Percentiles rank a stretch among this genome's conserved stretches.
These are phyloP conservation scores for Lentinula boryana DNA, from an alignment of 768 basidiomycete species.

Conservation along the genomic window DNA sequence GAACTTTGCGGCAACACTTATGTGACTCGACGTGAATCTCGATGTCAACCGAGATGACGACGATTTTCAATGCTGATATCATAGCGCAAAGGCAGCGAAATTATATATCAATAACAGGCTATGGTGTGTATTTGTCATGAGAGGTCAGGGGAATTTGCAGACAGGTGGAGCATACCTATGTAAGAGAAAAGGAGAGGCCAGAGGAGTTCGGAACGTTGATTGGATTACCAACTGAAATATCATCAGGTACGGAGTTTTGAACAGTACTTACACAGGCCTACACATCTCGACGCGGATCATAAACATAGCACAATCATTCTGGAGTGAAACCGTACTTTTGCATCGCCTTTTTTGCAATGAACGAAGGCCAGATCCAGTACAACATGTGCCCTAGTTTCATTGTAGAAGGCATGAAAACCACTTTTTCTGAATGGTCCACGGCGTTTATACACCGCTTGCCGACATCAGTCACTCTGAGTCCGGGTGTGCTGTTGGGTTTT, in stretches of 20 bases:
- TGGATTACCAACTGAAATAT: too few relatives aligned
- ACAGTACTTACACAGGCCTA: too few relatives aligned
- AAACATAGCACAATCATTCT: background rate
- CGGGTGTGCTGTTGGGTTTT: constrained; percentile 47
- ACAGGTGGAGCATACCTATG: too few relatives aligned
- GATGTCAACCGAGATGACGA: background rate
- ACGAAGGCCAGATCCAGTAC: constrained; percentile 60
- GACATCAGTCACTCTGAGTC: constrained; percentile 54
- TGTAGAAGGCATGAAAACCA: constrained; percentile 50
- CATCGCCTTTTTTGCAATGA: constrained; percentile 52
- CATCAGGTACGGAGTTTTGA: too few relatives aligned
- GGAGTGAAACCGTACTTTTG: constrained; percentile 57
- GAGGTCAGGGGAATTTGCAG: too few relatives aligned
- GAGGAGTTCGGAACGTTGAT: too few relatives aligned
- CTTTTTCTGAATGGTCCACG: constrained; percentile 50
- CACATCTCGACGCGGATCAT: background rate
- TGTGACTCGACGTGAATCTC: background rate
- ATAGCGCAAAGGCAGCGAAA: background rate
- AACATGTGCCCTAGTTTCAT: constrained; percentile 45
- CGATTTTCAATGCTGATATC: background rate
- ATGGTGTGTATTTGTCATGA: too few relatives aligned
- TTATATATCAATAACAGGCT: too few relatives aligned
- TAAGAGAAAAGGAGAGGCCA: background rate
- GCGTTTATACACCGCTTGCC: constrained; percentile 55
- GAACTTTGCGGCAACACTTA: background rate